These are phyloP conservation scores for Penicillium brevicompactum DNA, from an alignment of 2,329 filamentous ascomycete genomes.

Conservation along the genomic window DNA sequence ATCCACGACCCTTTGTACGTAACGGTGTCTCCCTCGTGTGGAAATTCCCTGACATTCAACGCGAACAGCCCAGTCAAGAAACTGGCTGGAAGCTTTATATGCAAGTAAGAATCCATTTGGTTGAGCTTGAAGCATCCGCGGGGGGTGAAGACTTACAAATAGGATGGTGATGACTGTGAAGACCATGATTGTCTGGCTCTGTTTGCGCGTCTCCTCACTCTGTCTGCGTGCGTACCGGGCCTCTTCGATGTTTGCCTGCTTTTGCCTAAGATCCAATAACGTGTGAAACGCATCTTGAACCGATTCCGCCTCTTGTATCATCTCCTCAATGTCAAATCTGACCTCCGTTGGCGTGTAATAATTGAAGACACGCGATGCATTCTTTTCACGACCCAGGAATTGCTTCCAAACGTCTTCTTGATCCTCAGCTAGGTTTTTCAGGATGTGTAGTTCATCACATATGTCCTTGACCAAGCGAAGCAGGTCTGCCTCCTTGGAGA, in stretches of 20 bases:
- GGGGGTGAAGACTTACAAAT: constrained; percentile 14
- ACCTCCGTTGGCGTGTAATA: background rate
- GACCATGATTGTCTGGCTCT: constrained; percentile 19
- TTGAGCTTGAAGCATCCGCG: background rate
- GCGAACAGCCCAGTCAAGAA: constrained; percentile 20
- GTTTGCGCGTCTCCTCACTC: constrained; percentile 7
- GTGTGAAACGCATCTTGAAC: constrained; percentile 15
- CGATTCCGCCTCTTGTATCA: constrained; percentile 13
- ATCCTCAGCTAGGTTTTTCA: constrained; percentile 16
- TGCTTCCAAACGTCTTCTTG: constrained; percentile 18
- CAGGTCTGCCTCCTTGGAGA: constrained; percentile 9
- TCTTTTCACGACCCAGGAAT: background rate
- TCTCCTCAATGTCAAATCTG: constrained; percentile 10
- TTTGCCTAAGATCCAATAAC: constrained; percentile 21
- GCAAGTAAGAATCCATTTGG: no score
- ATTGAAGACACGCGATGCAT: background rate
- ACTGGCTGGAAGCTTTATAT: constrained; percentile 13
- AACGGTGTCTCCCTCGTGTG: constrained; percentile 8
- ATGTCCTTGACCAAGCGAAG: constrained; percentile 27
- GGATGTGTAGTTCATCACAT: constrained; percentile 25
- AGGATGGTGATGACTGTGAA: constrained; percentile 23
- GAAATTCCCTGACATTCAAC: constrained; percentile 19
- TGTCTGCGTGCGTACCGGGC: constrained; percentile 2
- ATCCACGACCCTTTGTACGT: constrained; percentile 12
- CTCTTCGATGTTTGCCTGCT: constrained; percentile 19